Evolutionary conservation across 768 basidiomycete genomes (phyloP).

Genomic region (Agrocybe pediades): DNA sequence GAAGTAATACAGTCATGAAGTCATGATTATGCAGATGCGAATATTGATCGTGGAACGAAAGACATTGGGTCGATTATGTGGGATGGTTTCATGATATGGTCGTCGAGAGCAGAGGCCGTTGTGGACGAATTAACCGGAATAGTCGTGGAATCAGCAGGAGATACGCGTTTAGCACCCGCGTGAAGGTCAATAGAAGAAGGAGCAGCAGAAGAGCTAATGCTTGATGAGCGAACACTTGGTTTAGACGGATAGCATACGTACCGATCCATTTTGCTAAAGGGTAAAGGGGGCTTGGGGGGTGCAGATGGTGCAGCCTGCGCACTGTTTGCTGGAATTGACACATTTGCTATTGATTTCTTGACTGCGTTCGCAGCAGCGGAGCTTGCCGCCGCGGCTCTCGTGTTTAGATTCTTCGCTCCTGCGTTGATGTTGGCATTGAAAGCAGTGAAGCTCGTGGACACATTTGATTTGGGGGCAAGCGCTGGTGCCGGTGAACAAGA

Average conservation of each 20-base stretch:
- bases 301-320: conserved; percentile 16
- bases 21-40: conserved; percentile 58
- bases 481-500: conserved; percentile 38
- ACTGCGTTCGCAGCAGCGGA: conserved; percentile 27
- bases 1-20: conserved; percentile 20
- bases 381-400: conserved; percentile 35
- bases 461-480: conserved; percentile 16
- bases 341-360: conserved; percentile 35
- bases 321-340: conserved; percentile 21
- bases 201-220: conserved; percentile 43
- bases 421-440: conserved; percentile 42
- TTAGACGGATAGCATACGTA: conserved; percentile 42
- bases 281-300: conserved; percentile 22
- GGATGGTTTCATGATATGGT: conserved; percentile 37
- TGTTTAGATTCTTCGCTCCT: conserved; percentile 40
- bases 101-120: conserved; percentile 21
- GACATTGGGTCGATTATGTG: conserved; percentile 43
- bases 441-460: conserved; percentile 21
- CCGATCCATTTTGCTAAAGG: conserved; percentile 63
- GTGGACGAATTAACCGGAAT: neutral
- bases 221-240: conserved; percentile 67
- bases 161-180: conserved; percentile 6
- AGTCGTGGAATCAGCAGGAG: conserved; percentile 17
- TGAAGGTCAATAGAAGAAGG: conserved; percentile 14
- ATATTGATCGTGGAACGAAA: conserved; percentile 69